Percentiles rank a stretch among this genome's conserved stretches.
phyloP scores from a whole-genome alignment of 139 green algal species.

The Picochlorum sp. region DNA sequence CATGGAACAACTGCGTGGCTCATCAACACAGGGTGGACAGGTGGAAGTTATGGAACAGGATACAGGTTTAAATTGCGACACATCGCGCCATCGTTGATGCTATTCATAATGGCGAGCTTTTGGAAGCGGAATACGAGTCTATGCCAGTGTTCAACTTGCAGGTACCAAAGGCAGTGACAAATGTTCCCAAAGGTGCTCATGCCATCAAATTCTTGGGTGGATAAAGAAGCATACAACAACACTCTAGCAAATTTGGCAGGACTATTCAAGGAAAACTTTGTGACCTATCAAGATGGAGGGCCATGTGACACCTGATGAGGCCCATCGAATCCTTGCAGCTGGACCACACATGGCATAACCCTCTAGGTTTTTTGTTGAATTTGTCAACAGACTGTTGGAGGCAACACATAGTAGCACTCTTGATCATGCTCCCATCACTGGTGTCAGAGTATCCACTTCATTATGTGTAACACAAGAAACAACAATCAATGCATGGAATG shows the following conservation, averaged over 20 bases:
- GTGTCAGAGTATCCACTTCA: too few species aligned
- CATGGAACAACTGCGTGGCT: constrained; percentile 77
- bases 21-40: constrained; percentile 76
- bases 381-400: too few species aligned
- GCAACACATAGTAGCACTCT: too few species aligned
- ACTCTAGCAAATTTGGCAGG: constrained; percentile 51
- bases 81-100: constrained; percentile 92
- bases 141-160: constrained; percentile 80
- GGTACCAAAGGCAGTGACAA: constrained; percentile 45
- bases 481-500: too few species aligned
- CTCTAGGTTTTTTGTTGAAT: too few species aligned
- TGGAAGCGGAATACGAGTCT: constrained; percentile 33
- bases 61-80: constrained; percentile 81
- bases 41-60: constrained; percentile 70
- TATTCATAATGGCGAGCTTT: constrained; percentile 83
- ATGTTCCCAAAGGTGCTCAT: constrained; percentile 72
- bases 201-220: constrained; percentile 49
- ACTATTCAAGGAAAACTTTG: constrained; percentile 44
- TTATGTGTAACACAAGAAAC: too few species aligned
- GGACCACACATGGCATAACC: constrained; percentile 22
- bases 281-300: constrained; percentile 48
- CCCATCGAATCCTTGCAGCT: constrained; percentile 36
- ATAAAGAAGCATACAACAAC: constrained; percentile 50
- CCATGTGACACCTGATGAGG: constrained; percentile 43
- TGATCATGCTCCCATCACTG: too few species aligned